Conservation (phyloP, 495 filamentous ascomycete species). For the Articulospora tetracladia region DNA sequence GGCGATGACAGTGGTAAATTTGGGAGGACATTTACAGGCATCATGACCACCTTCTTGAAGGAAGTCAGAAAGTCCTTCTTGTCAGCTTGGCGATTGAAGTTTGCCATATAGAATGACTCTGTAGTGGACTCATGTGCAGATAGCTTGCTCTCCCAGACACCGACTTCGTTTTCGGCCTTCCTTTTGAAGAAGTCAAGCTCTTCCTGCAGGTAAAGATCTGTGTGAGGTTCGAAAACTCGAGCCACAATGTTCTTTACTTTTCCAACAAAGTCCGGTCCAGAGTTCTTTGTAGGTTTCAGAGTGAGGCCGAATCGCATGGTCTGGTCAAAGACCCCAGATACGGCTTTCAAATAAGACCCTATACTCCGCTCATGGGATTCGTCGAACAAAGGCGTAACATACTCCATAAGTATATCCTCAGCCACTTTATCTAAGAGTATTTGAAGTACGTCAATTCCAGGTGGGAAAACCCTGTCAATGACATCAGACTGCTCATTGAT, state of each 20-base stretch:
- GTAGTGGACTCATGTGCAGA: slow-evolving; percentile 86
- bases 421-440: slow-evolving; percentile 78
- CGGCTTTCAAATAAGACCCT: slow-evolving; percentile 77
- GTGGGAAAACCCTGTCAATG: slow-evolving; percentile 82
- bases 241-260: slow-evolving; percentile 56
- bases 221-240: slow-evolving; percentile 81
- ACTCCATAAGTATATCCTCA: slow-evolving; percentile 82
- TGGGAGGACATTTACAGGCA: slow-evolving; percentile 89
- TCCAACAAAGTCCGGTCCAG: slow-evolving; percentile 50
- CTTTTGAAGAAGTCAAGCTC: slow-evolving; percentile 83
- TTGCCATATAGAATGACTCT: slow-evolving; percentile 93
- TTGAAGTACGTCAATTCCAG: slow-evolving; percentile 65
- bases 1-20: slow-evolving; percentile 48
- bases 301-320: slow-evolving; percentile 68
- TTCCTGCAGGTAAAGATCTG: slow-evolving; percentile 90
- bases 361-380: slow-evolving; percentile 77
- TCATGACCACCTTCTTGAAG: slow-evolving; percentile 99
- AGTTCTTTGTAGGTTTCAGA: slow-evolving; percentile 54
- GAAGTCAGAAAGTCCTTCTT: slow-evolving; percentile 94
- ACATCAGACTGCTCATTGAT: slow-evolving; percentile 82
- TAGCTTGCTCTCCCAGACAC: slow-evolving; percentile 84
- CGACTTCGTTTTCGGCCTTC: slow-evolving; percentile 70
- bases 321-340: slow-evolving; percentile 85
- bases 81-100: slow-evolving; percentile 88
- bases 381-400: slow-evolving; percentile 81